Evolutionary conservation across 2,329 filamentous ascomycete species (phyloP).

Genomic region (Coleophoma cylindrospora): DNA sequence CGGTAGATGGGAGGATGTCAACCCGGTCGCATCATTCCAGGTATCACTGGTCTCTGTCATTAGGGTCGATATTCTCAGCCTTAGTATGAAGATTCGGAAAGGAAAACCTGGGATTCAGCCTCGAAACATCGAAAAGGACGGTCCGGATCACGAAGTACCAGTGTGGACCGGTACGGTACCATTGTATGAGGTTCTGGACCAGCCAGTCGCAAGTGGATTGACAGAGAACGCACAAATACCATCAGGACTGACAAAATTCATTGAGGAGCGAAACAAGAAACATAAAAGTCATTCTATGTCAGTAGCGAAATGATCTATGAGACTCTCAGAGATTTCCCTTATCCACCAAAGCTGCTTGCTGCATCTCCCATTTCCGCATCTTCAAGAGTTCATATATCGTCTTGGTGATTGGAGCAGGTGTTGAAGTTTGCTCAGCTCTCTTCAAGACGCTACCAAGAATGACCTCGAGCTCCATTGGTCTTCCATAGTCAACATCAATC

Average conservation of each 20-base stretch:
- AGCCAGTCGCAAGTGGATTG: slow-evolving; percentile 1
- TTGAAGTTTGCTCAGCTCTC: slow-evolving; percentile 39
- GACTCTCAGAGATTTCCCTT: background rate
- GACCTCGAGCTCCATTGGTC: slow-evolving; percentile 47
- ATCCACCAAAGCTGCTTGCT: background rate
- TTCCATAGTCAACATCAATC: slow-evolving; percentile 42
- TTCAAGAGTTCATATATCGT: slow-evolving; percentile 46
- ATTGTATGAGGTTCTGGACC: background rate
- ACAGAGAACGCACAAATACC: background rate
- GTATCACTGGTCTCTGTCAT: slow-evolving; percentile 5
- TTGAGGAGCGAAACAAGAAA: background rate
- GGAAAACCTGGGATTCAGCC: slow-evolving; percentile 5
- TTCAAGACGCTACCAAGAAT: slow-evolving; percentile 47
- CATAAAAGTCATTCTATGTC: background rate
- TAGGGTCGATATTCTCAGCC: slow-evolving; percentile 3
- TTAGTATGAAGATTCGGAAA: slow-evolving; percentile 2
- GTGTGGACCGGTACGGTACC: slow-evolving; percentile 1
- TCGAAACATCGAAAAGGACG: slow-evolving; percentile 2
- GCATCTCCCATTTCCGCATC: slow-evolving; percentile 37
- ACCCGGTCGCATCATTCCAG: slow-evolving; percentile 7
- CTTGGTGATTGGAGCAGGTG: slow-evolving; percentile 43
- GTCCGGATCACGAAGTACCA: background rate
- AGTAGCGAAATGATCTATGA: background rate
- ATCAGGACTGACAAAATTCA: background rate
- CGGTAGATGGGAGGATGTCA: slow-evolving; percentile 7